Conservation (phyloP, 202 grass and related monocot species). For the Dendrocalamus latiflorus region DNA sequence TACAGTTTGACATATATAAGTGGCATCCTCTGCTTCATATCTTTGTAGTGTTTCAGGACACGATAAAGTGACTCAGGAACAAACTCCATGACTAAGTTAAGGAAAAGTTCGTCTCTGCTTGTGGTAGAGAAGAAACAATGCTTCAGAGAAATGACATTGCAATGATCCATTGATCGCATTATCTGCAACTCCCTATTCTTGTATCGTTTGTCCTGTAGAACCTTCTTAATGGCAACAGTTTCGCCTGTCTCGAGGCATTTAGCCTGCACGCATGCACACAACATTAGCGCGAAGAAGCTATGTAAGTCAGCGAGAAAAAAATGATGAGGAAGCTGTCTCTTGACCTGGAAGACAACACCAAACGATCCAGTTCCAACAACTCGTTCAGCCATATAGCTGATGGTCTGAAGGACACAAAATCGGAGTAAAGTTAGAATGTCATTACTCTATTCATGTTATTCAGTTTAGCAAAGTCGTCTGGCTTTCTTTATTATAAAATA, state of each 20-base stretch:
- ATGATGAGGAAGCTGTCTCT: neutral
- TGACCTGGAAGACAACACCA: constrained; percentile 74
- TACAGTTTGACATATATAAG: constrained; percentile 80
- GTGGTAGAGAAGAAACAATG: constrained; percentile 90
- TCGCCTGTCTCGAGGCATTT: constrained; percentile 83
- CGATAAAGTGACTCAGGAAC: constrained; percentile 65
- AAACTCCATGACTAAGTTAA: constrained; percentile 84
- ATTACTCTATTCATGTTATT: neutral
- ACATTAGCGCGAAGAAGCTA: neutral
- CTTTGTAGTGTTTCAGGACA: constrained; percentile 64
- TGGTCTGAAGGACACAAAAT: constrained; percentile 38
- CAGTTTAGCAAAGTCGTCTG: neutral
- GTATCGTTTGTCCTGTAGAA: constrained; percentile 82
- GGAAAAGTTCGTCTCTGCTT: constrained; percentile 61
- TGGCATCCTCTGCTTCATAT: constrained; percentile 64
- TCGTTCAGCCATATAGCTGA: constrained; percentile 76
- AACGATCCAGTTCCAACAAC: constrained; percentile 75
- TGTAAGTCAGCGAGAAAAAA: neutral
- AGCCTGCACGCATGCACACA: constrained; percentile 40
- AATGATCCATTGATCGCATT: constrained; percentile 69
- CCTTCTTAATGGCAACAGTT: constrained; percentile 89
- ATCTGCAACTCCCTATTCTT: constrained; percentile 77
- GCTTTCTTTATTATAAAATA: neutral
- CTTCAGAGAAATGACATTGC: constrained; percentile 63
- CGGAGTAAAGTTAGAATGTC: constrained; percentile 23